A percentile compares a stretch with the other conserved stretches of the same genome.
These are phyloP conservation scores for Monosporascus cannonballus DNA, from an alignment of 2,329 filamentous ascomycete species.

Conservation along the genomic window DNA sequence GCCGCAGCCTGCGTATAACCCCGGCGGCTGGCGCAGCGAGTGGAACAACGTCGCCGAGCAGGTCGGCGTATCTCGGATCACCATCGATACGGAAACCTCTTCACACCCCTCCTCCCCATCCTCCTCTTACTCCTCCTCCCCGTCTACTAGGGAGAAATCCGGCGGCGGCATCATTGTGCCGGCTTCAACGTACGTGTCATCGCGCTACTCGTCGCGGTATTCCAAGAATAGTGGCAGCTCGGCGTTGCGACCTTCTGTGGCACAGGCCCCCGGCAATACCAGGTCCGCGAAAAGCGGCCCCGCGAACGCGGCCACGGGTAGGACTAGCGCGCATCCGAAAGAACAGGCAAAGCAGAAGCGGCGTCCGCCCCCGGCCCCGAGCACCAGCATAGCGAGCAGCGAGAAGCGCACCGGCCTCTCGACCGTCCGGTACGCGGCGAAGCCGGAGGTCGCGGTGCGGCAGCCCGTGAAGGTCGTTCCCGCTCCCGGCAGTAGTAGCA, in stretches of 20 bases:
- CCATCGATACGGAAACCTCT: background rate
- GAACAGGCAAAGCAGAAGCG: background rate
- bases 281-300: no score
- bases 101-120: constrained; percentile 2
- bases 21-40: constrained; percentile 21
- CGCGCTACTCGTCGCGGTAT: background rate
- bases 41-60: constrained; percentile 18
- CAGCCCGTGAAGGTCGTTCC: constrained; percentile 18
- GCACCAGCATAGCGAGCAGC: constrained; percentile 19
- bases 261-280: background rate
- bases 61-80: constrained; percentile 1
- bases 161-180: background rate
- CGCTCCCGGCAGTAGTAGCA: constrained; percentile 9
- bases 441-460: constrained; percentile 21
- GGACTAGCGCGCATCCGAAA: no score
- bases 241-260: background rate
- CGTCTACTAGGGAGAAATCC: background rate
- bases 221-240: background rate
- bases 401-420: constrained; percentile 18
- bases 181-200: background rate
- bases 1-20: constrained; percentile 17
- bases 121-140: constrained; percentile 1
- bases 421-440: constrained; percentile 20
- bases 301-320: no score
- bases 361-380: constrained; percentile 10